Evolutionary conservation across 169 alveolate genomes (phyloP), one percentile per base, ranked within the genome.

Genomic region (Eimeria maxima): DNA sequence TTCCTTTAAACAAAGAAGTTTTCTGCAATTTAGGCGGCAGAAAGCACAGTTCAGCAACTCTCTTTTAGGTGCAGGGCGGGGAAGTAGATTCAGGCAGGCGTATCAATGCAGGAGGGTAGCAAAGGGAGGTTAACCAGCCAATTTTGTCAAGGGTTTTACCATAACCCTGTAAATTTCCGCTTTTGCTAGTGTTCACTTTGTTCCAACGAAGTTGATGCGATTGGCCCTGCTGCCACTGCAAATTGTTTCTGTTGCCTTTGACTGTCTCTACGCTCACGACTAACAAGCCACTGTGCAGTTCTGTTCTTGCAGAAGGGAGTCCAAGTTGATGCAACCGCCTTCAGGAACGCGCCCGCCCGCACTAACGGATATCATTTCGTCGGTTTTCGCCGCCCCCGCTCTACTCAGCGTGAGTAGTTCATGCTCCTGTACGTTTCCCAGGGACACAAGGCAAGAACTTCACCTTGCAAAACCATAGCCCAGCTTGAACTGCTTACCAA

Each of bases 371-470:
- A 1, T 16, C 63, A 4, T 2, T 24, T 44, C 78, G 18, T 29
- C 7, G 47, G 33, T 16, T 33, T 24, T 29, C 44, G 42, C 29
- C 44, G 53, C 93, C n/a, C 93, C 78, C 38, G 93, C 78, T 16
- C 93, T 80, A 33, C 57, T 84, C 33, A 84, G 80, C 93, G 93
- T 84, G 4, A 84, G 93, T 5, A 84, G n/a, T 38, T 84, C 93
- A 78, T 84, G 93, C 57, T 84, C 93, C 93, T 84, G 69, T 16
- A n/a, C 29, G 20, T 6, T 11, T 74, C 84, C 33, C 42, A 65
- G 29, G 3, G 11, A 4, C 14, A 8, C 47, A 29, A 8, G n/a
- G 50, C 11, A 71, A 14, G 53, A 29, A 33, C 29, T 11, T 14
- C 42, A 10, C 14, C 3, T 14, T 14, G 20, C 13, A 10, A 4